phyloP scores from a whole-genome alignment of 768 basidiomycete species.

The Tubosaeta sp. region DNA sequence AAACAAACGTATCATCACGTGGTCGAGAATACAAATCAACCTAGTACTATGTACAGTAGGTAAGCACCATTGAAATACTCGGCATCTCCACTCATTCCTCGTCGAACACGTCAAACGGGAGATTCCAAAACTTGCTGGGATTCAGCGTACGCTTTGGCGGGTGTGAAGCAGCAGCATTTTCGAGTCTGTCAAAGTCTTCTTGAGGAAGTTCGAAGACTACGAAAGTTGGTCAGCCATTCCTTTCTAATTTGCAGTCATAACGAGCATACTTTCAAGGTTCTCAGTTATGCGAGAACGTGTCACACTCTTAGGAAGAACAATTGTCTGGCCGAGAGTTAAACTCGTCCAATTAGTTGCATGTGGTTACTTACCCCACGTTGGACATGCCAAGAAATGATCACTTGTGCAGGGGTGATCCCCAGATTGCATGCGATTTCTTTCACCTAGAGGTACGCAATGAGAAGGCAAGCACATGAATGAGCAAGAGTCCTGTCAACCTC shows the following conservation, averaged over 20 bases:
- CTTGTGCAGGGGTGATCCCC: slow-evolving; percentile 70
- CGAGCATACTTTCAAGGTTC: slow-evolving; percentile 54
- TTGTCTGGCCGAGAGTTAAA: slow-evolving; percentile 38
- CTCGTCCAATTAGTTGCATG: background rate
- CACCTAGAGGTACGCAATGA: slow-evolving; percentile 32
- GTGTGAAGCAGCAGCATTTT: slow-evolving; percentile 41
- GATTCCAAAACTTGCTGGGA: slow-evolving; percentile 57
- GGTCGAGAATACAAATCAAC: background rate
- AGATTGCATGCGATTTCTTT: slow-evolving; percentile 56
- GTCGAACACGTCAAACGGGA: slow-evolving; percentile 61
- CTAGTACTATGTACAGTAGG: too few species aligned
- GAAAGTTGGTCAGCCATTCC: background rate
- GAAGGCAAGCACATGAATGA: background rate
- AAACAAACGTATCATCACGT: slow-evolving; percentile 21
- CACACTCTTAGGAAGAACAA: slow-evolving; percentile 76
- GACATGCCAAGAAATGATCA: slow-evolving; percentile 71
- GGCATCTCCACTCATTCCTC: slow-evolving; percentile 32
- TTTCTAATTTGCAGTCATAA: background rate
- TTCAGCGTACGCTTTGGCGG: slow-evolving; percentile 52
- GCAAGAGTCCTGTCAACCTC: slow-evolving; percentile 33
- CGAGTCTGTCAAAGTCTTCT: slow-evolving; percentile 41
- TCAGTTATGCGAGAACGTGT: slow-evolving; percentile 63
- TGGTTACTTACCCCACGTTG: slow-evolving; percentile 59
- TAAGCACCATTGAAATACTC: too few species aligned
- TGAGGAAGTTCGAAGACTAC: slow-evolving; percentile 33